phyloP scores from a whole-genome alignment of 768 basidiomycete species.

The Psilocybe cyanescens region DNA sequence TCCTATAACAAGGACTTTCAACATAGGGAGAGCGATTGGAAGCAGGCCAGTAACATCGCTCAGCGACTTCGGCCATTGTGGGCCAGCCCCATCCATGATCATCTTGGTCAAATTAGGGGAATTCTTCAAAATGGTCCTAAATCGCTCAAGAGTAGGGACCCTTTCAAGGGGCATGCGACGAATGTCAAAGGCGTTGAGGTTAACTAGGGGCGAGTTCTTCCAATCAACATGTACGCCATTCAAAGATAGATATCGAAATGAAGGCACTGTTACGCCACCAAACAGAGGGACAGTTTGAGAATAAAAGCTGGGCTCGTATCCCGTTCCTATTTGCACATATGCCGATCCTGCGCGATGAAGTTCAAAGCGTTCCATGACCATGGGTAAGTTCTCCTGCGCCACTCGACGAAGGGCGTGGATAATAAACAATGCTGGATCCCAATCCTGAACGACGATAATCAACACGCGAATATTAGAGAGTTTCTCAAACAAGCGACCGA shows the following conservation, averaged over 20 bases:
- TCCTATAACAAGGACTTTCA: conserved; percentile 60
- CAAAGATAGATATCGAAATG: conserved; percentile 54
- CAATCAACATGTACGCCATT: conserved; percentile 70
- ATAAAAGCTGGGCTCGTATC: conserved; percentile 38
- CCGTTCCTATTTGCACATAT: conserved; percentile 46
- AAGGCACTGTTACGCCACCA: conserved; percentile 48
- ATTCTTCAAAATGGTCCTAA: conserved; percentile 52
- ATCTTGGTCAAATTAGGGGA: conserved; percentile 59
- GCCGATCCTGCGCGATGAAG: conserved; percentile 60
- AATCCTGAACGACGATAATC: conserved; percentile 57
- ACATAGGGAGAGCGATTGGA: conserved; percentile 50
- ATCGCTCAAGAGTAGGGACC: conserved; percentile 51
- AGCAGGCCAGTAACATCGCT: conserved; percentile 9
- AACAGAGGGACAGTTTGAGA: conserved; percentile 46
- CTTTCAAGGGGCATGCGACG: conserved; percentile 59
- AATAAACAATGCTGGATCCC: conserved; percentile 55
- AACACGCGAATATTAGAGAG: conserved; percentile 63
- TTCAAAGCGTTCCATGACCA: conserved; percentile 65
- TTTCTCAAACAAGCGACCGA: conserved; percentile 54
- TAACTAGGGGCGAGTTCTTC: conserved; percentile 45
- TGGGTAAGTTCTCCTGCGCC: conserved; percentile 34
- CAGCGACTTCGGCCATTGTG: conserved; percentile 34
- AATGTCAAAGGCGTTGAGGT: conserved; percentile 69
- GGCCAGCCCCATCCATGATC: conserved; percentile 66
- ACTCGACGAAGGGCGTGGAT: conserved; percentile 50